Percentiles rank a stretch among this genome's conserved stretches.
These are phyloP conservation scores for Talaromyces sp. DNA, from an alignment of 2,329 filamentous ascomycete genomes.

Conservation along the genomic window DNA sequence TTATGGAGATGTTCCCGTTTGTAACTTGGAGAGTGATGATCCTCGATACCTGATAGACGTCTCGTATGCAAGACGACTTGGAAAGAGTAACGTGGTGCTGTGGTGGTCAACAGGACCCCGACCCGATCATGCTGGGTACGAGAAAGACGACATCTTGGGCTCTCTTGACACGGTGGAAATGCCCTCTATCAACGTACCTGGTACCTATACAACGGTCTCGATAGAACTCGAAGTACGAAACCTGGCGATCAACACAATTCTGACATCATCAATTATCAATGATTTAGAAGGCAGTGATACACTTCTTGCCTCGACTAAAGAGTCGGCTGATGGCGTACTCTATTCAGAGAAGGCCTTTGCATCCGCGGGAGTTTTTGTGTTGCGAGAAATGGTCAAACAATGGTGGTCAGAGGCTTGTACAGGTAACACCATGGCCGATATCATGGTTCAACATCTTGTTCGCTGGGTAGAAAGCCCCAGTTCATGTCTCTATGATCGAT, in stretches of 20 bases:
- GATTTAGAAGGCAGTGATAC: constrained; percentile 88
- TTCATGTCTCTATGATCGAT: constrained; percentile 91
- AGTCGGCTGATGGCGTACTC: constrained; percentile 59
- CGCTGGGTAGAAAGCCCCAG: constrained; percentile 94
- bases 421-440: constrained; percentile 89
- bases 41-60: constrained; percentile 94
- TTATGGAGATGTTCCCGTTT: constrained; percentile 90
- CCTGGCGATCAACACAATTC: constrained; percentile 92
- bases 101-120: constrained; percentile 91
- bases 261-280: constrained; percentile 94
- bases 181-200: constrained; percentile 88
- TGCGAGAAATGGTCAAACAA: constrained; percentile 96
- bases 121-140: constrained; percentile 93
- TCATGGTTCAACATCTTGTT: constrained; percentile 94
- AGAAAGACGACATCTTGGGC: constrained; percentile 81
- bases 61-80: constrained; percentile 82
- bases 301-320: constrained; percentile 71
- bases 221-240: constrained; percentile 93
- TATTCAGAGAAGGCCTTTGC: constrained; percentile 88
- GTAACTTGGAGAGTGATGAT: constrained; percentile 91
- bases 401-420: constrained; percentile 96
- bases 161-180: constrained; percentile 82
- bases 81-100: constrained; percentile 85
- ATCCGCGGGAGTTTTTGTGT: constrained; percentile 80
- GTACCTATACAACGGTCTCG: constrained; percentile 91